Base-by-base conservation (phyloP, 2,329 filamentous ascomycete genomes). In the Aspergillus neotritici region DNA sequence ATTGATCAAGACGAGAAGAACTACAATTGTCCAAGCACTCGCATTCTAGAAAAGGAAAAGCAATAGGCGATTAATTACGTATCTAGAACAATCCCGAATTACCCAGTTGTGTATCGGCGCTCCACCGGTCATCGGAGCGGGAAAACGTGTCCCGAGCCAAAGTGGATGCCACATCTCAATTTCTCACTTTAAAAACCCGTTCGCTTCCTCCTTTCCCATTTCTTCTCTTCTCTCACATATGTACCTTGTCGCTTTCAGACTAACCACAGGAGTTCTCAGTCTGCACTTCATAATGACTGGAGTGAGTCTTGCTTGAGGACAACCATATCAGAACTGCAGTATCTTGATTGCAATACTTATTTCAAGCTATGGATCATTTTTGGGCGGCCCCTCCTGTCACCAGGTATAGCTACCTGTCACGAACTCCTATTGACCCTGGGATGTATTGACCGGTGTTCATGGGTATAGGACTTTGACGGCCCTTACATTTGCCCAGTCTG, bases 381-480 rank as follows among this genome's bases (percentile, higher is more conserved):
- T 83, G 79, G 78, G 72, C 75, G 54, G 75, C 79, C 55, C 82
- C 82, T 58, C 82, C 82, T 43, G 78, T 86, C 54, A 73, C 79
- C 44, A 79, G 82, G 82, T 85, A 75, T 58, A 25, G 46, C 30
- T 42, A 43, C 34, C 44, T 38, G 30, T 31, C 12, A 16, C 7
- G 17, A 17, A 17, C 2, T n/a, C 13, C 7, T 25, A 17, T 16
- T n/a, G 16, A n/a, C 31, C 9, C 16, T 38, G 40, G 36, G 31
- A 62, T 64, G 69, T 74, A 64, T 75, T 75, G 61, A 71, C 73
- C 53, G 37, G 52, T 39, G 29, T 40, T 40, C 40, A 60, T 70
- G 64, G 40, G 46, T 14, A 38, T 66, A 88, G 86, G 71, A 86
- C 82, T 43, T 69, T 88, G 49, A 80, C 83, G 57, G 79, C 80